Evolutionary conservation across 1,139 yeast species (phyloP).

Genomic region (Wickerhamiella pararugosa): DNA sequence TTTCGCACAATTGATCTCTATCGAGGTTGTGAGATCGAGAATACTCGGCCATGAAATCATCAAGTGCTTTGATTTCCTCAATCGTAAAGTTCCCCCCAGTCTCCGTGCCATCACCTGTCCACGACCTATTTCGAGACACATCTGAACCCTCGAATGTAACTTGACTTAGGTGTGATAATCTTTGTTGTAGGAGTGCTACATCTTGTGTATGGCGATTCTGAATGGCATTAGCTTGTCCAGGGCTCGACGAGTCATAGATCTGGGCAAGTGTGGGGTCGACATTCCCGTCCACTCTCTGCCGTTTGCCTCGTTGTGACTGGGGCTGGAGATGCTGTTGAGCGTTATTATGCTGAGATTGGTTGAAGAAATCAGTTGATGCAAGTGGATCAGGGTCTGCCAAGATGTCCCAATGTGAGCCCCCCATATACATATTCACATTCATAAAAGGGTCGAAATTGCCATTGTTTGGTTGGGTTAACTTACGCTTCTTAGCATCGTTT

Average conservation of each 20-base stretch:
- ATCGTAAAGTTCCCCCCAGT: conserved; percentile 38
- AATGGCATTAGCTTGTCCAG: neutral
- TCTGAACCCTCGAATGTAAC: neutral
- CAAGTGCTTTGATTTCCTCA: conserved; percentile 57
- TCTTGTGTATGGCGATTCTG: conserved; percentile 10
- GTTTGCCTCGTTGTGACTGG: neutral
- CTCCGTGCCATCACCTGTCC: conserved; percentile 21
- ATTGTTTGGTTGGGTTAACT: conserved; percentile 15
- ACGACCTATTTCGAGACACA: conserved; percentile 4
- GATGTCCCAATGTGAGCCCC: conserved; percentile 3
- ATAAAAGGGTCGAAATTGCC: conserved; percentile 2
- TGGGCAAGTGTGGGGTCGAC: conserved; percentile 5
- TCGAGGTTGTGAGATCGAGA: conserved; percentile 45
- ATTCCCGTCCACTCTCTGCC: neutral
- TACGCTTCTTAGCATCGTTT: conserved; percentile 19
- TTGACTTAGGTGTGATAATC: too few species aligned
- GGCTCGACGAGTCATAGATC: neutral
- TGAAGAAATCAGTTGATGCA: neutral
- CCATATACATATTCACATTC: neutral
- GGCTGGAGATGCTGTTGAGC: conserved; percentile 13
- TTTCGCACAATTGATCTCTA: conserved; percentile 53
- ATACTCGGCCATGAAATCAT: conserved; percentile 55
- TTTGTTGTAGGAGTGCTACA: conserved; percentile 1
- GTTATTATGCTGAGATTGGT: neutral
- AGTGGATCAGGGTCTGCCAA: too few species aligned